Conservation (phyloP, 345 rosid species). For the Eucalyptus rudis region DNA sequence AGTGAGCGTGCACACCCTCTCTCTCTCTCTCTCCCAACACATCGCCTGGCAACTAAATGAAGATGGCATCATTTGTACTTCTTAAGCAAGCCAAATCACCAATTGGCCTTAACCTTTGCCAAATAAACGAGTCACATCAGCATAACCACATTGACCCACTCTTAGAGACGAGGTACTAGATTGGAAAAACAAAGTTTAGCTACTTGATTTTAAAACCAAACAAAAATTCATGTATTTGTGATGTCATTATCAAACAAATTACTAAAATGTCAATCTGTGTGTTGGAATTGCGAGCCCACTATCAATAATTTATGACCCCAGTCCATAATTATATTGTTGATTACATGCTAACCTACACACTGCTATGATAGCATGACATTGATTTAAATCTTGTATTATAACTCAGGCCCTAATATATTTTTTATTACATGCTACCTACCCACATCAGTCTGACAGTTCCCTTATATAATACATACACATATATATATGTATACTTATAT, state of each 20-base stretch:
- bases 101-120: neutral
- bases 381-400: neutral
- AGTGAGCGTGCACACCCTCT: neutral
- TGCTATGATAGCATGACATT: neutral
- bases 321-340: neutral
- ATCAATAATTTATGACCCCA: neutral
- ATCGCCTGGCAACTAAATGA: neutral
- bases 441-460: neutral
- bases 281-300: neutral
- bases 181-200: neutral
- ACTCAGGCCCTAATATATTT: neutral
- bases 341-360: neutral
- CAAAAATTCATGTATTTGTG: neutral
- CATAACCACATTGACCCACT: neutral
- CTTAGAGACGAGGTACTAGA: neutral
- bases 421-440: neutral
- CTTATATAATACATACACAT: neutral
- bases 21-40: neutral
- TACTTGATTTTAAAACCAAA: neutral
- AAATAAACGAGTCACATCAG: neutral
- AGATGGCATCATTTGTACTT: neutral
- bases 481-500: too few species aligned
- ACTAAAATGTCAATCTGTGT: neutral
- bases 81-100: neutral
- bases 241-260: neutral